Base-by-base conservation (phyloP, 176 grass and related monocot genomes). In the Musa schizocarpa region DNA sequence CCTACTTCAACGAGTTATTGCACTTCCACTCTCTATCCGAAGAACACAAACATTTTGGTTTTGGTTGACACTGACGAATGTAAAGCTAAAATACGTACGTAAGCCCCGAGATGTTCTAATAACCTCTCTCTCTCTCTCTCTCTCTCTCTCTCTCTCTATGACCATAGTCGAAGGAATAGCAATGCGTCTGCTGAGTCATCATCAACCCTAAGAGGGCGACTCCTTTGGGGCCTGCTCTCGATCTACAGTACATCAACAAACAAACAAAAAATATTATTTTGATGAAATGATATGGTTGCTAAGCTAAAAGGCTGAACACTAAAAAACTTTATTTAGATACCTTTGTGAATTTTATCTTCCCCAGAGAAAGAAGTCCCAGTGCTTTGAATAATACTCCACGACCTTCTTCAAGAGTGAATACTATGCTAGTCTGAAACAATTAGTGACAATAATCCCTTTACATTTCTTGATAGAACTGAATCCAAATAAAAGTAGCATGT, bases 401-500 rank as follows among this genome's bases (percentile, higher is more conserved):
- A 19, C 84, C 78, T 72, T 88, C 83, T 77, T 88, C 79, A 68
- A 92, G 83, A 77, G 81, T 53, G 43, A 92, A 88, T 25, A 86
- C 84, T 20, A 89, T 81, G 54, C 86, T 86, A 54, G 81, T 88
- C 89, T 88, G 65, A 19, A 73, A 79, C 63, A 9, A 34, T 34
- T 34, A 34, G 29, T 14, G 52, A 23, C 21, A 11, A 54, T 29
- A 29, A 2, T 24, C 1, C 1, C 52, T 9, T 12, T 19, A 53
- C 13, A 34, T 63, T 54, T 51, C 17, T 26, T 62, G 5, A 61
- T 56, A 24, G 20, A 16, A 62, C 23, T 50, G 53, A 13, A 52
- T 63, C 10, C 11, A 21, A 71, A 29, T 1, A 2, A 79, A 62
- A 14, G 17, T 14, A 71, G 1, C 16, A 19, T 63, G 43, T 54